Evolutionary conservation across 495 filamentous ascomycete genomes (phyloP), one percentile per base, ranked within the genome.

Genomic region (Thozetella sp.): DNA sequence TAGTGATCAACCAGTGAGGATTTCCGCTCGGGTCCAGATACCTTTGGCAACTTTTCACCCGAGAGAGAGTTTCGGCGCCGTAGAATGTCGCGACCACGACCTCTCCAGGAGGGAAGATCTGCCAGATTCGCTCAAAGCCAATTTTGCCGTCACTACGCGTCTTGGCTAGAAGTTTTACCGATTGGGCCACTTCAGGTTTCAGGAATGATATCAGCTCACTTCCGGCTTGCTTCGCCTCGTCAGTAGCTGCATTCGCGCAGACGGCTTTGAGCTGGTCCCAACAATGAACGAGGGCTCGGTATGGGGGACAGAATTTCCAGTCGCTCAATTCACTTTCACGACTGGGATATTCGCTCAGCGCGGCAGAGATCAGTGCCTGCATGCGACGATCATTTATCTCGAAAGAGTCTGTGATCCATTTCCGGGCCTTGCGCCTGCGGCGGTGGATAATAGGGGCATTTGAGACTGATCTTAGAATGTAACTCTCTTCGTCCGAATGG

Each of bases 261-360:
- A 64, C 45, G 2, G 27, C 51, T 48, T 74, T 57, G 34, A 89
- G 70, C 2, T 70, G 62, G 0, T 79, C 66, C 86, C 86, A 88
- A 19, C 87, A 79, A 63, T 88, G 83, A 24, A 88, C 79, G 12
- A 89, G 71, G 3, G 86, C 80, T 57, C 75, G 71, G 64, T 84
- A 88, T 0, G 81, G 80, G 0, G 70, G 68, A 1, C 25, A 60
- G 63, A 88, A 86, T 17, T 82, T 80, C 46, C 86, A 74, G 2
- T 76, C 74, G 55, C 82, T 69, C n/a, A 85, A 58, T 4, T 71
- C 77, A 15, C 80, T 68, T 1, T 85, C 83, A 12, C 88, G 69
- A 15, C 82, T 80, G 15, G 81, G 84, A 60, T 88, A 89, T 10
- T 75, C 74, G 19, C 74, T 70, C 9, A 89, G 70, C 2, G 81